Base-by-base conservation (phyloP, 1,284 basidiomycete genomes). In the Sanghuangporus sanghuang region DNA sequence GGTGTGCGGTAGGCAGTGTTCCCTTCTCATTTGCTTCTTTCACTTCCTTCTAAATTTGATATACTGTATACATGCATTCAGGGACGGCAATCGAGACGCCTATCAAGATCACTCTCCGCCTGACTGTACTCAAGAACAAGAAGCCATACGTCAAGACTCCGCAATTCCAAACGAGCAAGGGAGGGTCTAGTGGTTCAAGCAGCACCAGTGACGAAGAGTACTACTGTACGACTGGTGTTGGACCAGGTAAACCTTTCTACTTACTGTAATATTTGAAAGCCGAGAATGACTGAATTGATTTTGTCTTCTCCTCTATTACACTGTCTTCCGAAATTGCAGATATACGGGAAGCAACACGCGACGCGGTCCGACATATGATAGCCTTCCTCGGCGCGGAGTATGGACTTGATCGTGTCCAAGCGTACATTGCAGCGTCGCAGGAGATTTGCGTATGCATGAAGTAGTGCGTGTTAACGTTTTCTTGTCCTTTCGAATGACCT, bases 11-110 rank as follows among this genome's bases (percentile, higher is more conserved):
- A 71, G 52, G 80, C 72, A 1, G 52, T 50, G 36, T 36, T 21
- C 21, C 59, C 18, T 46, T 14, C n/a, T 55, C 53, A 36, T 36
- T 21, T 23, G 59, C 23, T 46, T 12, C n/a, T 40, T 12, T 62
- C 32, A 42, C 8, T 61, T 42, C 57, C 40, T 11, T 23, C 54
- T 40, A 16, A 21, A 6, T 32, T 18, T 42, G 39, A 27, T 35
- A 55, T 38, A n/a, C 49, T 3, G 16, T 18, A 53, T 42, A 23
- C 35, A 42, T 18, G 16, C 6, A n/a, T 57, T 12, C 58, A 85
- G 84, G 85, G 23, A 83, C 81, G 3, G 85, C 85, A 0, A 85
- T 86, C 58, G 84, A 86, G 69, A 85, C 85, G 2, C 79, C 84
- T 1, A 84, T 86, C 73, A 79, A 79, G 23, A 80, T 82, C 7